These are phyloP conservation scores for Cercospora sojina DNA, from an alignment of 2,329 filamentous ascomycete genomes.

Conservation along the genomic window DNA sequence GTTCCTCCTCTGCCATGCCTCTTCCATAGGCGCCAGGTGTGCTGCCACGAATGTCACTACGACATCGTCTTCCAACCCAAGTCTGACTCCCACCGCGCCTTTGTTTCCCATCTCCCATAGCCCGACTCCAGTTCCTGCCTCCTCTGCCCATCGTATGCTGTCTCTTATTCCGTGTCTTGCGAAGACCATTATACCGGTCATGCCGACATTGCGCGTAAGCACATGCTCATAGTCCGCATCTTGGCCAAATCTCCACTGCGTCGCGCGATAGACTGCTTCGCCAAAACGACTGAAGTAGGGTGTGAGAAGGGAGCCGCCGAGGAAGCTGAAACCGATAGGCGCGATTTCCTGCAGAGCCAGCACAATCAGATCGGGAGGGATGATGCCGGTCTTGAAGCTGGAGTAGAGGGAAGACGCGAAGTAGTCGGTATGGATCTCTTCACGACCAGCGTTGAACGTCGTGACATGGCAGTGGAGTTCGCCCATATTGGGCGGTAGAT, in stretches of 20 bases:
- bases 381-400: constrained; percentile 38
- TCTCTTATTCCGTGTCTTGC: constrained; percentile 60
- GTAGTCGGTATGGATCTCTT: constrained; percentile 64
- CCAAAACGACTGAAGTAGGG: constrained; percentile 73
- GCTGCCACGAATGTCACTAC: constrained; percentile 82
- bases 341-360: constrained; percentile 83
- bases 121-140: constrained; percentile 82
- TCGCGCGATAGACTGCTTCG: constrained; percentile 56
- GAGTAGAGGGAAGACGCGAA: constrained; percentile 63
- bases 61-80: constrained; percentile 57
- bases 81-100: constrained; percentile 77
- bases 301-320: constrained; percentile 75
- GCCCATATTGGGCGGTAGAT: constrained; percentile 26
- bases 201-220: constrained; percentile 72
- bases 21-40: constrained; percentile 86
- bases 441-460: constrained; percentile 86
- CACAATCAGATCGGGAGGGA: constrained; percentile 67
- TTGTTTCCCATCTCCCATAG: constrained; percentile 92
- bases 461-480: constrained; percentile 71
- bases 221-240: constrained; percentile 66
- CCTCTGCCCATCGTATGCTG: constrained; percentile 65
- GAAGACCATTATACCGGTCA: constrained; percentile 88
- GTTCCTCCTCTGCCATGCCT: constrained; percentile 72
- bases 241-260: constrained; percentile 58
- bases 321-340: constrained; percentile 78